A percentile compares a stretch with the other conserved stretches of the same genome.
These are phyloP conservation scores for Kwoniella pini DNA, from an alignment of 768 basidiomycete species.

Conservation along the genomic window DNA sequence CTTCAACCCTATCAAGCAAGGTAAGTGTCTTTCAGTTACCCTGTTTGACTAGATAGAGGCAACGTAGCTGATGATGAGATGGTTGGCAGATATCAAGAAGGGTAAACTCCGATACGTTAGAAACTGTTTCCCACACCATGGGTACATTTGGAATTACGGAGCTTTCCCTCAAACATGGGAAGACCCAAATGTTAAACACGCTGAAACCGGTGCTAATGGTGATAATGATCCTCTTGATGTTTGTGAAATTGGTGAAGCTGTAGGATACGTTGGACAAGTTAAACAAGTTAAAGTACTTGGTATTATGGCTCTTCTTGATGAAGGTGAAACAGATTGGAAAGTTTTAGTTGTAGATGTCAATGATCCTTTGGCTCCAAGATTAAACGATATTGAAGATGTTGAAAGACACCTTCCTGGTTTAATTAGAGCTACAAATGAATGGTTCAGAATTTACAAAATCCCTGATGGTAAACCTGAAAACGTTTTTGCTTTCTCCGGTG, in stretches of 20 bases:
- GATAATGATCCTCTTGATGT: slow-evolving; percentile 99
- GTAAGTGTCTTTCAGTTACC: too few relatives aligned
- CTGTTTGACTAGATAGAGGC: too few relatives aligned
- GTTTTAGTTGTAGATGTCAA: slow-evolving; percentile 95
- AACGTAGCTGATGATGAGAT: too few relatives aligned
- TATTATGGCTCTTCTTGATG: slow-evolving; percentile 98
- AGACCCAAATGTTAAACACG: slow-evolving; percentile 78
- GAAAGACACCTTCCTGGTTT: slow-evolving; percentile 96
- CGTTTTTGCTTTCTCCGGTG: slow-evolving; percentile 97
- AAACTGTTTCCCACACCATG: slow-evolving; percentile 99
- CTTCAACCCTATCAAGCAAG: slow-evolving; percentile 99
- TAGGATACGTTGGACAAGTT: slow-evolving; percentile 93
- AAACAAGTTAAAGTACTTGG: slow-evolving; percentile 99
- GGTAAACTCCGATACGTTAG: slow-evolving; percentile 93
- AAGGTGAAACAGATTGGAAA: slow-evolving; percentile 99
- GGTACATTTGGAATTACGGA: slow-evolving; percentile 98
- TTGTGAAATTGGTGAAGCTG: slow-evolving; percentile 98
- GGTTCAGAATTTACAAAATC: slow-evolving; percentile 72
- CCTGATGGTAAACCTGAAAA: slow-evolving; percentile 63
- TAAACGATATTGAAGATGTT: slow-evolving; percentile 99
- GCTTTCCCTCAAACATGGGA: slow-evolving; percentile 99
- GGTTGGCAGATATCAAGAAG: slow-evolving; percentile 80
- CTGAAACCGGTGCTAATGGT: slow-evolving; percentile 97
- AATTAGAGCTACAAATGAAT: slow-evolving; percentile 96
- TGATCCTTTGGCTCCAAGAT: slow-evolving; percentile 91